These are phyloP conservation scores for Reticulascus tulasneorum DNA, from an alignment of 2,329 filamentous ascomycete species.

Conservation along the genomic window DNA sequence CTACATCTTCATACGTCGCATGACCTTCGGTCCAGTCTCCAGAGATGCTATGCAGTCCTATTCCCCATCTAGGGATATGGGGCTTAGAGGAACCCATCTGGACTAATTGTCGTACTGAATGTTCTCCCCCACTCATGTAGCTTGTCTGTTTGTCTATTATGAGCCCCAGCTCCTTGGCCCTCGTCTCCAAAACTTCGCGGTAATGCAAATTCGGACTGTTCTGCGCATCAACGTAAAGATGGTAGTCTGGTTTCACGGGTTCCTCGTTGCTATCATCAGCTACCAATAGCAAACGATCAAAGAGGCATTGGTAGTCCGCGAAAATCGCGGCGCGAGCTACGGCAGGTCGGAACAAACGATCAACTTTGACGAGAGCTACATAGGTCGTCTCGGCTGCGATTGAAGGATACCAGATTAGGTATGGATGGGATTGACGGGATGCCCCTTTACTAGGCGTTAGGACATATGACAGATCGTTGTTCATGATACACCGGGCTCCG, in stretches of 20 bases:
- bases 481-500: conserved; percentile 1
- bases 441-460: not conserved
- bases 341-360: not conserved
- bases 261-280: not conserved
- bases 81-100: too few species aligned
- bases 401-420: conserved; percentile 4
- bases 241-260: not conserved
- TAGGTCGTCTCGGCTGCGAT: not conserved
- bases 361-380: not conserved
- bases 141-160: too few species aligned
- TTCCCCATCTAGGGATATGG: too few species aligned
- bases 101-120: too few species aligned
- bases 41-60: too few species aligned
- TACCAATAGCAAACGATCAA: not conserved
- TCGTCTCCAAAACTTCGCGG: conserved; percentile 1
- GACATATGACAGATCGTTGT: conserved; percentile 4
- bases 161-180: conserved; percentile 1
- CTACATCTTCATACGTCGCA: too few species aligned
- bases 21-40: too few species aligned
- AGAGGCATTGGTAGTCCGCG: not conserved
- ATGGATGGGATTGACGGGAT: too few species aligned
- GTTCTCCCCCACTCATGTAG: too few species aligned
- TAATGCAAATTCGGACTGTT: conserved; percentile 1
- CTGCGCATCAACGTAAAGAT: not conserved
- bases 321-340: conserved; percentile 1